Conservation (phyloP, 1,139 yeast species). For the Geotrichum histeridarum region DNA sequence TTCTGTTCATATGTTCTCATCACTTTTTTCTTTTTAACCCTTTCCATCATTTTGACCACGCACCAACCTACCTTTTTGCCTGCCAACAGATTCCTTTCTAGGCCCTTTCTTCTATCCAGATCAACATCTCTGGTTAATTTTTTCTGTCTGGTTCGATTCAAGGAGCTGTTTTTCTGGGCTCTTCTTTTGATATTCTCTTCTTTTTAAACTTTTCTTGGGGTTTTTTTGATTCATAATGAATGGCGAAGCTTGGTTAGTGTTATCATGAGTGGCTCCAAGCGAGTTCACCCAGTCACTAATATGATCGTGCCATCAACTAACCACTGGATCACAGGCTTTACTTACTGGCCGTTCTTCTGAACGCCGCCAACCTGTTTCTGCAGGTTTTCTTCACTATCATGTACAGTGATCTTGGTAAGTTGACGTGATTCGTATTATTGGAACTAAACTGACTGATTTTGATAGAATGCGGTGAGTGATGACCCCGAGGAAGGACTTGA, state of each 20-base stretch:
- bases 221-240: conserved; percentile 28
- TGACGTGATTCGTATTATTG: neutral
- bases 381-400: conserved; percentile 91
- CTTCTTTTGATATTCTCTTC: neutral
- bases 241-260: conserved; percentile 38
- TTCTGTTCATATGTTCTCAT: too few species aligned
- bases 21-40: neutral
- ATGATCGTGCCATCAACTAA: neutral
- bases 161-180: neutral
- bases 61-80: neutral
- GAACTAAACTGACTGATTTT: conserved; percentile 8
- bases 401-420: conserved; percentile 82
- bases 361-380: conserved; percentile 79
- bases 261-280: too few species aligned
- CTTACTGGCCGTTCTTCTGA: conserved; percentile 68
- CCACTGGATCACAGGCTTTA: conserved; percentile 24
- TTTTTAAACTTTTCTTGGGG: neutral
- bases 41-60: neutral
- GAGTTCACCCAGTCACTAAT: neutral
- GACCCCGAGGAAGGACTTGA: neutral
- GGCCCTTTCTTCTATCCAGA: neutral
- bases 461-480: conserved; percentile 25
- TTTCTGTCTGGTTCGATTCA: neutral
- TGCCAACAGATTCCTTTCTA: too few species aligned
- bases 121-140: neutral